phyloP scores from a whole-genome alignment of 148 eudicot genomes.

The Dysphania ambrosioides region DNA sequence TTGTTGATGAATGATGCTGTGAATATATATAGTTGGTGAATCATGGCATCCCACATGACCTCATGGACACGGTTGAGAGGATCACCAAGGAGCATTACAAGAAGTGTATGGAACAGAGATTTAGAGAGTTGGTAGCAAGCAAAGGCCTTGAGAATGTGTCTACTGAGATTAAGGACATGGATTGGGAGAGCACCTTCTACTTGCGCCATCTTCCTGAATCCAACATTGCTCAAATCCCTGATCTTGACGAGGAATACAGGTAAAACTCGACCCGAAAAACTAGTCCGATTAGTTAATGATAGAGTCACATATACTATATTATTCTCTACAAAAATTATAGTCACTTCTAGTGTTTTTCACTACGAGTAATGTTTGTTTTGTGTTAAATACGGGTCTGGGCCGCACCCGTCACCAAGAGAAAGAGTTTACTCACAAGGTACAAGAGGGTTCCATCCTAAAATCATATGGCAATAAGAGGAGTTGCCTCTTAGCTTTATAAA shows the following conservation, averaged over 20 bases:
- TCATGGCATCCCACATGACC: constrained; percentile 59
- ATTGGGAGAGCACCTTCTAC: constrained; percentile 78
- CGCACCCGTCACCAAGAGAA: too few relatives aligned
- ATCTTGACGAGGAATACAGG: constrained; percentile 62
- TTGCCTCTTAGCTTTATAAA: too few relatives aligned
- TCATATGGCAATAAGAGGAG: too few relatives aligned
- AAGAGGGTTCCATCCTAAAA: too few relatives aligned
- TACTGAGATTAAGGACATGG: constrained; percentile 52
- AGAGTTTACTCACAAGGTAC: too few relatives aligned
- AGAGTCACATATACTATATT: not conserved
- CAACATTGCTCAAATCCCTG: constrained; percentile 55
- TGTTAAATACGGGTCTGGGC: too few relatives aligned
- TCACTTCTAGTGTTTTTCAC: too few relatives aligned
- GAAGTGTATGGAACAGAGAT: constrained; percentile 62
- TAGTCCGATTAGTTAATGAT: too few relatives aligned
- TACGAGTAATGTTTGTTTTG: too few relatives aligned
- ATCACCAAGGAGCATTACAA: constrained; percentile 64
- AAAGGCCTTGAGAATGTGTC: constrained; percentile 56
- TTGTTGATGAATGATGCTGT: not conserved
- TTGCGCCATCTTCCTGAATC: constrained; percentile 63
- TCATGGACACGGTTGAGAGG: constrained; percentile 66
- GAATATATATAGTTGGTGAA: constrained; percentile 49
- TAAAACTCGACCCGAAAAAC: not conserved
- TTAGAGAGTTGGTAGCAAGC: constrained; percentile 51
- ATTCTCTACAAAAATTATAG: too few relatives aligned